A percentile compares a stretch with the other conserved stretches of the same genome.
Conservation (phyloP, 2,329 filamentous ascomycete species). For the Pseudogymnoascus sp. region DNA sequence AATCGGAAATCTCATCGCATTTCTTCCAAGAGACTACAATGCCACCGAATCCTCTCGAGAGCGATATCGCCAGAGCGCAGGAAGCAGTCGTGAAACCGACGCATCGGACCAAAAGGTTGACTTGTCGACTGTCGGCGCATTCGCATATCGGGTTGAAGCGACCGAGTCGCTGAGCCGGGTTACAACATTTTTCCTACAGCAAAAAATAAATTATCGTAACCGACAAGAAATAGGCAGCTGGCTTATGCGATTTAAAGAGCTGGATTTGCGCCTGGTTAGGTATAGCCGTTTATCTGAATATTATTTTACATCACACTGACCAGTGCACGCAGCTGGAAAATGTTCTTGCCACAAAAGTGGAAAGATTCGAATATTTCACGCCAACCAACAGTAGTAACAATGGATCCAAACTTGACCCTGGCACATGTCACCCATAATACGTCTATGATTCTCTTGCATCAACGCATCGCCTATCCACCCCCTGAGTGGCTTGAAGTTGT, state of each 20-base stretch:
- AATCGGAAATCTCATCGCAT: constrained; percentile 34
- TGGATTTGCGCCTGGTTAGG: constrained; percentile 38
- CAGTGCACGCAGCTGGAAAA: constrained; percentile 33
- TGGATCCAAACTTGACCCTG: constrained; percentile 32
- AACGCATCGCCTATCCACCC: constrained; percentile 28
- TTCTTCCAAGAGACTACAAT: constrained; percentile 28
- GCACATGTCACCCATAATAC: constrained; percentile 31
- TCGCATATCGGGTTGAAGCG: constrained; percentile 40
- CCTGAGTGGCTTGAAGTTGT: constrained; percentile 19
- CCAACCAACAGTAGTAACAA: constrained; percentile 21
- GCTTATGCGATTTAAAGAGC: constrained; percentile 40
- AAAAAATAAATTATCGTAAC: constrained; percentile 33
- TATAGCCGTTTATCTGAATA: constrained; percentile 17
- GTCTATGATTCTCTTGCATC: constrained; percentile 30
- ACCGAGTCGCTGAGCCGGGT: constrained; percentile 39
- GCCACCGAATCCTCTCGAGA: constrained; percentile 14
- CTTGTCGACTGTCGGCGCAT: constrained; percentile 25
- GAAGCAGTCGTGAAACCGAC: constrained; percentile 13
- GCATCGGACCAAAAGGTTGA: constrained; percentile 23
- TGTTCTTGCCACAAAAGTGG: constrained; percentile 37
- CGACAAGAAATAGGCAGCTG: constrained; percentile 34
- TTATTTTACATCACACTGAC: neutral
- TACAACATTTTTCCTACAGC: constrained; percentile 38
- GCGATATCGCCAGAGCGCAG: constrained; percentile 19
- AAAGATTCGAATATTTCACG: constrained; percentile 29